Evolutionary conservation across 192 early-diverging fungal genomes (phyloP).

Genomic region (Lunasporangiospora selenospora): DNA sequence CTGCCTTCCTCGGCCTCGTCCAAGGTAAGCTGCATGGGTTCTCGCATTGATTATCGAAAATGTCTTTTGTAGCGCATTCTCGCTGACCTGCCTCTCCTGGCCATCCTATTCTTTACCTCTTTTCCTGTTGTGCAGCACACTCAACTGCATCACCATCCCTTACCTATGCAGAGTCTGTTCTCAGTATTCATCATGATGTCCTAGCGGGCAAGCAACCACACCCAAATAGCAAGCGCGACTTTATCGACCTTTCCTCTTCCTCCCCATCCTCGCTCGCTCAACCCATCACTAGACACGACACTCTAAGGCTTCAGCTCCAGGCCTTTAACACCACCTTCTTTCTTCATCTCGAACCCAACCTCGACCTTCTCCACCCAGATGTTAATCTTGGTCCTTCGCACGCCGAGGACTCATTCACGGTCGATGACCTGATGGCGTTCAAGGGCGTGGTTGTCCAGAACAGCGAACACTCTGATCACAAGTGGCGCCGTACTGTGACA

Average conservation of each 20-base stretch:
- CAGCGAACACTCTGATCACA: constrained; percentile 29
- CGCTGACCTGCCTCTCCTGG: too few relatives aligned
- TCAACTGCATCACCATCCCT: constrained; percentile 25
- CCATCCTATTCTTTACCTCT: neutral
- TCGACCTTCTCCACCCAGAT: constrained; percentile 71
- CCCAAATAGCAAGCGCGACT: constrained; percentile 2
- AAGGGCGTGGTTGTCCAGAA: constrained; percentile 58
- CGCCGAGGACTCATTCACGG: too few relatives aligned
- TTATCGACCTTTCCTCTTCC: too few relatives aligned
- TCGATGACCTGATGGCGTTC: constrained; percentile 59
- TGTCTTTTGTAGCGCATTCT: too few relatives aligned
- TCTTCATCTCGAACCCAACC: constrained; percentile 72
- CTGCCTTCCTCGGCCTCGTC: neutral
- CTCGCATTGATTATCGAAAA: neutral
- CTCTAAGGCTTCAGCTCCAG: constrained; percentile 59
- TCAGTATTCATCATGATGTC: constrained; percentile 32
- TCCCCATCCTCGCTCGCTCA: neutral
- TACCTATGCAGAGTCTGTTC: constrained; percentile 22
- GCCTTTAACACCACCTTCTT: constrained; percentile 72
- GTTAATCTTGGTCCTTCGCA: constrained; percentile 46
- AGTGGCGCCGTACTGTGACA: constrained; percentile 24
- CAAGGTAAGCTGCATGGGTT: neutral
- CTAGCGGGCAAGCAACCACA: constrained; percentile 14
- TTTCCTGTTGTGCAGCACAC: constrained; percentile 17
- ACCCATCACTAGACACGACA: constrained; percentile 48